Percentiles rank a stretch among this genome's conserved stretches.
Evolutionary conservation across 2,329 filamentous ascomycete species (phyloP).

Genomic region (Talaromyces sp.): DNA sequence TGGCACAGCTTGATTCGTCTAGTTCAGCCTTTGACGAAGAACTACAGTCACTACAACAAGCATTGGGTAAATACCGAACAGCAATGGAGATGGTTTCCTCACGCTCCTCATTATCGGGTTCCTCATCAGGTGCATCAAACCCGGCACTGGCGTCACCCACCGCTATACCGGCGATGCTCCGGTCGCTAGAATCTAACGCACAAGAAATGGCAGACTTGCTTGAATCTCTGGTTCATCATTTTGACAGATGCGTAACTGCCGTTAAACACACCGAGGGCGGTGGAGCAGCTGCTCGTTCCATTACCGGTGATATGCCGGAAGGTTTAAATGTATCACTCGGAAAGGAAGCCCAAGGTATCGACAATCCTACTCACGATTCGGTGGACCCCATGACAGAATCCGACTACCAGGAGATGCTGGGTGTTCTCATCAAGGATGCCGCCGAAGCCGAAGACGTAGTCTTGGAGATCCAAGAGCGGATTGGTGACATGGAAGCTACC

Average conservation of each 20-base stretch:
- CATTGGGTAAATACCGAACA: conserved; percentile 41
- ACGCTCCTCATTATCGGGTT: conserved; percentile 28
- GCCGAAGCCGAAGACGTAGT: conserved; percentile 59
- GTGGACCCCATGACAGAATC: conserved; percentile 67
- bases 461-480: conserved; percentile 65
- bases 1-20: conserved; percentile 50
- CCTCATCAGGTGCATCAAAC: conserved; percentile 26
- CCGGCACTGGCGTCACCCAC: conserved; percentile 31
- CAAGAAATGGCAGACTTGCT: conserved; percentile 77
- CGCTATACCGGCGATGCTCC: conserved; percentile 50
- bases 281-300: conserved; percentile 62
- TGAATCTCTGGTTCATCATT: conserved; percentile 76
- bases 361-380: conserved; percentile 36
- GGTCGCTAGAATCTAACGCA: conserved; percentile 65
- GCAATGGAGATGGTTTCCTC: conserved; percentile 35
- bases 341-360: conserved; percentile 26
- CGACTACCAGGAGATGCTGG: conserved; percentile 77
- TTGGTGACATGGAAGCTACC: conserved; percentile 70
- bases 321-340: conserved; percentile 38
- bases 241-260: conserved; percentile 87
- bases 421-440: conserved; percentile 59
- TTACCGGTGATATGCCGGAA: conserved; percentile 56
- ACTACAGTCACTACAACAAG: conserved; percentile 59
- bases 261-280: conserved; percentile 85
- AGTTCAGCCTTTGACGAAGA: conserved; percentile 68